Percentiles rank a stretch among this genome's conserved stretches.
Evolutionary conservation across 2,329 filamentous ascomycete genomes (phyloP).

Genomic region (Cylindrodendrum hubeiense): DNA sequence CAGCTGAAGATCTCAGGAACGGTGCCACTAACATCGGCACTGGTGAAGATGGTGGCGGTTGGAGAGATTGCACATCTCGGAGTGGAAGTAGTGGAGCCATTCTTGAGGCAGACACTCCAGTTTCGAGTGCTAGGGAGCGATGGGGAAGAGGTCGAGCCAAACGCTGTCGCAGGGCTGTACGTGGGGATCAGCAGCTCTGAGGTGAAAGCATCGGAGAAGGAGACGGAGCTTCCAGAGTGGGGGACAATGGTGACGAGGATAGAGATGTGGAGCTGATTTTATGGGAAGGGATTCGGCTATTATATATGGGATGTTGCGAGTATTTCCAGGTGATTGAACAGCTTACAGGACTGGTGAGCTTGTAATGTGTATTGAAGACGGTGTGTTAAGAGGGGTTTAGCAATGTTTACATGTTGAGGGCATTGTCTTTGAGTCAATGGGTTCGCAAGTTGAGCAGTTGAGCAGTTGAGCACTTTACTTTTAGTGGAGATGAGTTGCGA

Average conservation of each 20-base stretch:
- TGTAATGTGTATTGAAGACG: conserved; percentile 12
- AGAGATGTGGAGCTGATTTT: conserved; percentile 38
- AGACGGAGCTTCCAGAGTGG: conserved; percentile 46
- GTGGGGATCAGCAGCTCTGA: conserved; percentile 48
- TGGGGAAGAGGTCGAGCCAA: conserved; percentile 41
- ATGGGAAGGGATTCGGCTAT: neutral
- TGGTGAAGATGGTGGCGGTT: conserved; percentile 57
- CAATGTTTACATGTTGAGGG: neutral
- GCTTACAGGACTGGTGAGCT: neutral
- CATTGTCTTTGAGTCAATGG: neutral
- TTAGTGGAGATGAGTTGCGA: neutral
- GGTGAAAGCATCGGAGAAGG: conserved; percentile 41
- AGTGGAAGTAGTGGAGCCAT: conserved; percentile 53
- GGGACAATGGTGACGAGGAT: conserved; percentile 38
- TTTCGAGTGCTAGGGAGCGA: conserved; percentile 47
- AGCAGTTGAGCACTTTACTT: too few relatives aligned
- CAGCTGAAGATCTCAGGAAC: conserved; percentile 59
- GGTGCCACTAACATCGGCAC: conserved; percentile 63
- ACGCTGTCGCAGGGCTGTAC: conserved; percentile 45
- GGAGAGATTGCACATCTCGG: conserved; percentile 54
- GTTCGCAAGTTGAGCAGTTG: neutral
- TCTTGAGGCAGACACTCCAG: conserved; percentile 55
- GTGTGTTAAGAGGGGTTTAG: neutral
- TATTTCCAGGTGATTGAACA: neutral
- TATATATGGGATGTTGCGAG: neutral